Evolutionary conservation across 2,329 filamentous ascomycete genomes (phyloP).

Genomic region (Colletotrichum sp.): DNA sequence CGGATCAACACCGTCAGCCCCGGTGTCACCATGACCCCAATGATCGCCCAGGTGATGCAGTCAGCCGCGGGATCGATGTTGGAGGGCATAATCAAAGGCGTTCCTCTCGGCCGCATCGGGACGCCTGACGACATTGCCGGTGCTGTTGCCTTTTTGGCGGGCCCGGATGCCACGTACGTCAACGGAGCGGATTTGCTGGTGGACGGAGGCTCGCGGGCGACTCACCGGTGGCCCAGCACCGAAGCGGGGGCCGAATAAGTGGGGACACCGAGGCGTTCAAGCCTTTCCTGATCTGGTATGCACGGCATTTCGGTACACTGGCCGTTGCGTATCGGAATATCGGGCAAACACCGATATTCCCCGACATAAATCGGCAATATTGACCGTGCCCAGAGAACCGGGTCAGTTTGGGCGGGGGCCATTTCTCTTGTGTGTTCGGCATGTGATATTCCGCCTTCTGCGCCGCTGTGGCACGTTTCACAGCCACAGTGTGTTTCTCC

Average conservation of each 20-base stretch:
- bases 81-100: not conserved
- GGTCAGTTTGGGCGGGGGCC: not conserved
- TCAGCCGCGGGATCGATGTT: not conserved
- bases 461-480: not conserved
- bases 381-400: not conserved
- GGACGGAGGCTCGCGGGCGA: not conserved
- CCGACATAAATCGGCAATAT: not conserved
- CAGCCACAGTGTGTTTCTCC: not conserved
- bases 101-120: not conserved
- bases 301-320: not conserved
- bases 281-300: not conserved
- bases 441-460: not conserved
- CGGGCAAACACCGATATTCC: not conserved
- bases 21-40: not conserved
- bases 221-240: not conserved
- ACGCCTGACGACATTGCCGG: not conserved
- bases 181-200: not conserved
- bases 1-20: slow-evolving; percentile 8
- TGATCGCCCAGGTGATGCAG: not conserved
- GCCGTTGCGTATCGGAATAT: not conserved
- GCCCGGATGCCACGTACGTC: not conserved
- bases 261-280: rapidly evolving
- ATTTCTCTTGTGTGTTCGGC: not conserved
- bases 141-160: not conserved
- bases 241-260: not conserved